phyloP scores from a whole-genome alignment of 495 filamentous ascomycete genomes.

The Penicillium mononematosum region DNA sequence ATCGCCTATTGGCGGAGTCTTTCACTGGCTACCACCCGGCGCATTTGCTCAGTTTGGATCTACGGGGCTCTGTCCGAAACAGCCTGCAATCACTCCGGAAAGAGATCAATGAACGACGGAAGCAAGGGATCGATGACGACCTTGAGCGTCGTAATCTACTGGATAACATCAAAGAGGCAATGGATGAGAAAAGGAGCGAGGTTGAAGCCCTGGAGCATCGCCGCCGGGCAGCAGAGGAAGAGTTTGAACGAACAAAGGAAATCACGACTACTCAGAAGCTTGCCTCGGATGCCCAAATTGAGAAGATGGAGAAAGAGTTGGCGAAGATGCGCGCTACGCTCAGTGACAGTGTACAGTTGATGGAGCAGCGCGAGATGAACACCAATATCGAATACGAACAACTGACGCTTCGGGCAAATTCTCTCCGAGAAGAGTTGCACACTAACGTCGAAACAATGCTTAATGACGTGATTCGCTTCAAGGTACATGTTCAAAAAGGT shows the following conservation, averaged over 20 bases:
- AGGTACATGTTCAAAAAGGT: slow-evolving; percentile 89
- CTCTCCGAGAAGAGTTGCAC: slow-evolving; percentile 88
- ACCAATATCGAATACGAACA: slow-evolving; percentile 97
- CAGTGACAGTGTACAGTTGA: slow-evolving; percentile 83
- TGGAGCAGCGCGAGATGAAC: slow-evolving; percentile 96
- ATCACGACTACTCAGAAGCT: slow-evolving; percentile 82
- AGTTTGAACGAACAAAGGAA: slow-evolving; percentile 92
- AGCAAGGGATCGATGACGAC: slow-evolving; percentile 77
- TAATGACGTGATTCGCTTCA: slow-evolving; percentile 97
- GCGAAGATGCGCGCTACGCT: slow-evolving; percentile 84
- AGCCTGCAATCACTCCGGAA: slow-evolving; percentile 75
- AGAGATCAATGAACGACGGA: slow-evolving; percentile 83
- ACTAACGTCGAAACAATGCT: slow-evolving; percentile 94
- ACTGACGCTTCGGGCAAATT: slow-evolving; percentile 75
- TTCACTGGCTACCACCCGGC: slow-evolving; percentile 85
- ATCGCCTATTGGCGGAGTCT: slow-evolving; percentile 75
- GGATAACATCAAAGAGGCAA: slow-evolving; percentile 87
- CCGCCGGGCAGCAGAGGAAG: slow-evolving; percentile 80
- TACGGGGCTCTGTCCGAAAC: slow-evolving; percentile 75
- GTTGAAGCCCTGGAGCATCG: slow-evolving; percentile 88
- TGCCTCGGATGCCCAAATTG: slow-evolving; percentile 85
- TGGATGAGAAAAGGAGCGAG: slow-evolving; percentile 90
- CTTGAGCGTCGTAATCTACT: slow-evolving; percentile 88
- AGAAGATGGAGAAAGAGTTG: slow-evolving; percentile 97
- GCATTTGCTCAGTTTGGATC: slow-evolving; percentile 81